phyloP scores from a whole-genome alignment of 331 rosid genomes.

The Acacia concinna region DNA sequence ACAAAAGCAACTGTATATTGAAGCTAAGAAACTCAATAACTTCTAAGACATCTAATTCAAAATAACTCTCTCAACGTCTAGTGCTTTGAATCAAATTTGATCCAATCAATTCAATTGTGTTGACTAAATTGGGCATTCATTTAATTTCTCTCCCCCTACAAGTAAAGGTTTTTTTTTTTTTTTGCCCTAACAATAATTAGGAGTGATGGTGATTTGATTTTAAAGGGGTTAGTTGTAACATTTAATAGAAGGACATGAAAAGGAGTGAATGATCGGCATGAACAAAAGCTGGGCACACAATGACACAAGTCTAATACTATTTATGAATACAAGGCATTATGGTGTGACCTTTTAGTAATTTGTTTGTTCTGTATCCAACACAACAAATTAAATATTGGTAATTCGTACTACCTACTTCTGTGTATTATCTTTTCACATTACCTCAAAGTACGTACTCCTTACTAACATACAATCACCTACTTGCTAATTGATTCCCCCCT shows the following conservation, averaged over 20 bases:
- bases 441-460: neutral
- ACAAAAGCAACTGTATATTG: rapidly evolving
- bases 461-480: neutral
- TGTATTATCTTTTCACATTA: neutral
- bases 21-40: rapidly evolving
- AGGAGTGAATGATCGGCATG: neutral
- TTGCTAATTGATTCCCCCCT: neutral
- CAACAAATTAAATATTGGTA: neutral
- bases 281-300: neutral
- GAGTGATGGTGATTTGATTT: neutral
- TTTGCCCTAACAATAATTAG: neutral
- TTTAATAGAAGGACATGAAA: neutral
- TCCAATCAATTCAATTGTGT: neutral
- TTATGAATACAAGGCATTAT: neutral
- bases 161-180: neutral
- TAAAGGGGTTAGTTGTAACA: neutral
- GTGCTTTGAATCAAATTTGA: neutral
- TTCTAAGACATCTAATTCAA: no score
- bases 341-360: neutral
- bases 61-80: no score
- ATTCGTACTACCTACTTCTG: neutral
- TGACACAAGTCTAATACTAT: conserved; percentile 8
- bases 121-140: neutral
- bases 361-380: neutral
- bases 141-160: neutral